Percentiles rank a stretch among this genome's conserved stretches.
phyloP scores from a whole-genome alignment of 208 protist genomes.

The Leishmania turanica region DNA sequence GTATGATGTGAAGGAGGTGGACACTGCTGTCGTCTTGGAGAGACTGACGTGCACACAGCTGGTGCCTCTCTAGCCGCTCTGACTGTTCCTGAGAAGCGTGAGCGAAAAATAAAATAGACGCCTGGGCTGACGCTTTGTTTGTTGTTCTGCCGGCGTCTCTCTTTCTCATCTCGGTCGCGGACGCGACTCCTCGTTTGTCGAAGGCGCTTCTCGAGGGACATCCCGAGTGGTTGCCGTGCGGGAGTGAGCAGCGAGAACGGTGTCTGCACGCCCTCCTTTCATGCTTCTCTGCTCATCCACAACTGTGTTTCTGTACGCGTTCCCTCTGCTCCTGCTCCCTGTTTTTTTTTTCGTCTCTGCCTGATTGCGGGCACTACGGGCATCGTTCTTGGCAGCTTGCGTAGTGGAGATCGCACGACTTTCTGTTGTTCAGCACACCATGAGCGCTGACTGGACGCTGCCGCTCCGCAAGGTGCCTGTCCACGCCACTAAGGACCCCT shows the following conservation, averaged over 20 bases:
- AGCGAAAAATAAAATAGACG: background rate
- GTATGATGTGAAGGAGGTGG: slow-evolving; percentile 49
- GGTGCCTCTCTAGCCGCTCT: slow-evolving; percentile 45
- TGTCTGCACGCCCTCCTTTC: background rate
- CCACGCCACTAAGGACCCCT: slow-evolving; percentile 49
- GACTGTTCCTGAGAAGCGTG: background rate
- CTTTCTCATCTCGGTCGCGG: background rate
- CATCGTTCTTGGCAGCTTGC: too few species aligned
- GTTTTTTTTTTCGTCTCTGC: background rate
- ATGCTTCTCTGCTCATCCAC: background rate
- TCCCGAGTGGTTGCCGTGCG: background rate
- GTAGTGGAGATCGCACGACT: background rate
- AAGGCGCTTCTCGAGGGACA: background rate
- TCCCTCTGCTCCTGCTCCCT: background rate
- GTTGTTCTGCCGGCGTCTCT: background rate
- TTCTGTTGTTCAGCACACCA: background rate
- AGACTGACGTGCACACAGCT: slow-evolving; percentile 46
- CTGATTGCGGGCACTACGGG: background rate
- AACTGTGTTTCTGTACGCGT: background rate
- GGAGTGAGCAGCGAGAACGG: background rate
- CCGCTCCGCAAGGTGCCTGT: slow-evolving; percentile 65
- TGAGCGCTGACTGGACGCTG: slow-evolving; percentile 64
- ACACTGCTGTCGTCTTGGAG: slow-evolving; percentile 32
- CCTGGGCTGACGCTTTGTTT: background rate
- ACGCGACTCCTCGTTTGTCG: background rate